Evolutionary conservation across 2,329 filamentous ascomycete genomes (phyloP).

Genomic region (Neurospora sp.): DNA sequence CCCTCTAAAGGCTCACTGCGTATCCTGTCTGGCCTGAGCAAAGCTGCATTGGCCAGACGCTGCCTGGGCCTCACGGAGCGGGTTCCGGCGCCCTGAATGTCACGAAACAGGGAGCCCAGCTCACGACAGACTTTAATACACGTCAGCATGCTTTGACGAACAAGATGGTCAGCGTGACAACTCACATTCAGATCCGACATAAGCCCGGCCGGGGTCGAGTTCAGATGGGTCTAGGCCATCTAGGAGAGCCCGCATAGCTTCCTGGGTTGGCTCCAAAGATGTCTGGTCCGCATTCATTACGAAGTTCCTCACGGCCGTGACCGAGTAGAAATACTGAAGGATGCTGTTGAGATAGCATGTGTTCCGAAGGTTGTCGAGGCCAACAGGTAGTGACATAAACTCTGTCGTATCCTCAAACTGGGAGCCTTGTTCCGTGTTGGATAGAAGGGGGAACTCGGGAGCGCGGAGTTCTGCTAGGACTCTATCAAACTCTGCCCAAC

Average conservation of each 20-base stretch:
- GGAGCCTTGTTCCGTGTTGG: not conserved
- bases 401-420: slow-evolving; percentile 1
- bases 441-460: not conserved
- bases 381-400: slow-evolving; percentile 54
- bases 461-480: not conserved
- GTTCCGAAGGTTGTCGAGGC: slow-evolving; percentile 88
- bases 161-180: slow-evolving; percentile 13
- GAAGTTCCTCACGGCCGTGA: slow-evolving; percentile 71
- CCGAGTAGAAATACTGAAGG: slow-evolving; percentile 87
- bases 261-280: slow-evolving; percentile 57
- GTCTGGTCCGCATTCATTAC: slow-evolving; percentile 66
- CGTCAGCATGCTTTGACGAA: slow-evolving; percentile 8
- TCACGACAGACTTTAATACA: slow-evolving; percentile 57
- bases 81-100: slow-evolving; percentile 55
- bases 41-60: slow-evolving; percentile 69
- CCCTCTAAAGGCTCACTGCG: not conserved
- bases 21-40: slow-evolving; percentile 33
- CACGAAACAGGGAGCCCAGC: slow-evolving; percentile 58
- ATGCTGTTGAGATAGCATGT: slow-evolving; percentile 98
- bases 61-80: slow-evolving; percentile 61
- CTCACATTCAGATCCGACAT: slow-evolving; percentile 61
- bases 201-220: slow-evolving; percentile 27
- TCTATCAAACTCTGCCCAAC: not conserved
- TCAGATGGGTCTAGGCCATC: slow-evolving; percentile 50
- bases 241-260: slow-evolving; percentile 57